Base-by-base conservation (phyloP, 495 filamentous ascomycete genomes). In the Trichoderma virens region DNA sequence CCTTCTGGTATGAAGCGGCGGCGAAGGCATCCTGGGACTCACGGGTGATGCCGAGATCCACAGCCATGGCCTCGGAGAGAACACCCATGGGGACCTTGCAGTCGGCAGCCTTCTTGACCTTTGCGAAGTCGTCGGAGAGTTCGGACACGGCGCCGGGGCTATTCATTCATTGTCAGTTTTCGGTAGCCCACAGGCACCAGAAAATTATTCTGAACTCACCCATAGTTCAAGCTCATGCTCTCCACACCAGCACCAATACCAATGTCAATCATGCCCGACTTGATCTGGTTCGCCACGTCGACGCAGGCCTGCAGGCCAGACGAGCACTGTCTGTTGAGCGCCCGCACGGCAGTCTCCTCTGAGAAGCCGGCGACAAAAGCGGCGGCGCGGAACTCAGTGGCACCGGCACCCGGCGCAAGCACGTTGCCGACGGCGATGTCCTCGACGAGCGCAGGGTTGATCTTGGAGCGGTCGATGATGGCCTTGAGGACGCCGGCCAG, bases 31-130 rank as follows among this genome's bases (percentile, higher is more conserved):
- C 94, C 75, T 98, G 95, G 62, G 78, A 76, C 3, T 80, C 76
- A 65, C 94, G 88, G 59, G 84, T 70, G 70, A 98, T 85, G 60
- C 82, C 78, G 62, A 85, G 82, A 75, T 92, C 91, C 76, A 90
- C 88, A 63, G 94, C 94, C 94, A 98, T 97, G 69, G 93, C 71
- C 79, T 98, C 94, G 62, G 91, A 96, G 38, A 98, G 83, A 1
- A 91, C 84, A 67, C 95, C 95, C 94, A 98, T 98, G 70, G 93
- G 89, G 11, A 98, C 94, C 80, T 95, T 97, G 85, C 94, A 98
- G 82, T 97, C 93, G 70, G 87, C 89, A 43, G 93, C 85, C 74
- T 94, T 88, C 64, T 84, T 82, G 79, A 95, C 84, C 66, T 78
- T 84, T 71, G 97, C 90, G 59, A 98, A 86, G 65, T 97, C 86